Base-by-base conservation (phyloP, 176 grass and related monocot species). In the Oryza officinalis region DNA sequence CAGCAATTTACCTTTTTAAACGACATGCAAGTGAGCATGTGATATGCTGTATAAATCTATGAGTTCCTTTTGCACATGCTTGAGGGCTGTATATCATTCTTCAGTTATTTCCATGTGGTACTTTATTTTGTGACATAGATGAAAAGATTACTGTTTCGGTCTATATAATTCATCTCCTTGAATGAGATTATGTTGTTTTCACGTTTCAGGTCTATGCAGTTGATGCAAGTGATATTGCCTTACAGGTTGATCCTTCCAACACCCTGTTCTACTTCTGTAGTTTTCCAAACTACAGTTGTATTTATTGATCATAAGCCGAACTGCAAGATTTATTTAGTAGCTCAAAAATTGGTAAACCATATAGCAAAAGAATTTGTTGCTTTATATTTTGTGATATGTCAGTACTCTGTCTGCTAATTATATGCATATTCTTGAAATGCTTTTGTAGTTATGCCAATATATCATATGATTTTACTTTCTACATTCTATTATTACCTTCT, bases 221-320 rank as follows among this genome's bases (percentile, higher is more conserved):
- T 6, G 97, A 99, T 90, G 97, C 93, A 76, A 99, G 97, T 91
- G 91, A 94, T 46, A 99, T 99, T 92, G 93, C 86, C 40, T 37
- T 87, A 31, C 93, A 99, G 97, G 97, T 99, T 84, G 27, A 76
- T 61, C 8, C 28, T 78, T 76, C 82, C 52, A 13, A 2, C 23
- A 31, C 8, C 27, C 35, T 76, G 25, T 45, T 37, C 84, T 61
- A 43, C 71, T 25, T 28, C 59, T 78, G 49, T 72, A 33, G 18
- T 37, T 82, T 54, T 9, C 45, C 49, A 73, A 90, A 72, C 27
- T 73, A 25, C 33, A 82, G 69, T 38, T 38, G 25, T 69, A 76
- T 64, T 85, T 80, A 77, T 61, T 11, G 25, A 61, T 61, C 57
- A 84, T 77, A 52, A 67, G 63, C 61, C 44, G 54, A 64, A 33